These are phyloP conservation scores for Stephania cephalantha DNA, from an alignment of 164 flowering plant species.

Conservation along the genomic window DNA sequence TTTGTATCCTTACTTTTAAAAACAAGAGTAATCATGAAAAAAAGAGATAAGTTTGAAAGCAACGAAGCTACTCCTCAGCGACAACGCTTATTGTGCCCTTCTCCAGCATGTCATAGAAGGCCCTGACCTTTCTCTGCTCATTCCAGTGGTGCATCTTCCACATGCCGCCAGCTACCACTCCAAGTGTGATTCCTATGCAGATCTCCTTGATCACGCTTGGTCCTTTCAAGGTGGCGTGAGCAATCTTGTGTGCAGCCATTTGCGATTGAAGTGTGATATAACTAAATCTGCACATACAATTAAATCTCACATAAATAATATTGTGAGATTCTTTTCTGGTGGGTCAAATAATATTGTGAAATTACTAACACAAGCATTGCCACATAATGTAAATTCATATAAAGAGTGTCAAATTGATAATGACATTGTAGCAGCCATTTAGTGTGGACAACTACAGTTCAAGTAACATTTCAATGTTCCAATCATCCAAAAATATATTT, in stretches of 20 bases:
- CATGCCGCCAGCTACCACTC: conserved; percentile 25
- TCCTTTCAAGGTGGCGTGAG: conserved; percentile 30
- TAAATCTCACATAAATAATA: conserved; percentile 13
- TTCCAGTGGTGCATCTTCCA: conserved; percentile 41
- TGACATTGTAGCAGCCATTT: too few species aligned
- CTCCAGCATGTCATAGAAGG: conserved; percentile 28
- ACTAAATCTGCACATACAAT: conserved; percentile 3
- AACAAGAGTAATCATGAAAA: neutral
- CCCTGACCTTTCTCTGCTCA: conserved; percentile 27
- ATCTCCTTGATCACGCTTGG: conserved; percentile 37
- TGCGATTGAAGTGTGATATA: neutral
- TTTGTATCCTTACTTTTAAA: neutral
- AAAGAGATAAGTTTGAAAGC: too few species aligned
- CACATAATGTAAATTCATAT: too few species aligned
- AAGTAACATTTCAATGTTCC: too few species aligned
- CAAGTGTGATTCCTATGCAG: conserved; percentile 23
- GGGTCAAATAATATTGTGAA: too few species aligned
- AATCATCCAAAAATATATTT: too few species aligned
- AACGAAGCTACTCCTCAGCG: conserved; percentile 18
- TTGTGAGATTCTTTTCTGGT: neutral
- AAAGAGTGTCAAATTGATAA: too few species aligned
- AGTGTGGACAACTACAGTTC: too few species aligned
- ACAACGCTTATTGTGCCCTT: conserved; percentile 31
- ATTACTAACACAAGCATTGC: neutral
- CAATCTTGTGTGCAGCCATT: conserved; percentile 31